Percentiles rank a stretch among this genome's conserved stretches.
Evolutionary conservation across 2,329 filamentous ascomycete genomes (phyloP).

Genomic region (Phialemoniopsis sp.): DNA sequence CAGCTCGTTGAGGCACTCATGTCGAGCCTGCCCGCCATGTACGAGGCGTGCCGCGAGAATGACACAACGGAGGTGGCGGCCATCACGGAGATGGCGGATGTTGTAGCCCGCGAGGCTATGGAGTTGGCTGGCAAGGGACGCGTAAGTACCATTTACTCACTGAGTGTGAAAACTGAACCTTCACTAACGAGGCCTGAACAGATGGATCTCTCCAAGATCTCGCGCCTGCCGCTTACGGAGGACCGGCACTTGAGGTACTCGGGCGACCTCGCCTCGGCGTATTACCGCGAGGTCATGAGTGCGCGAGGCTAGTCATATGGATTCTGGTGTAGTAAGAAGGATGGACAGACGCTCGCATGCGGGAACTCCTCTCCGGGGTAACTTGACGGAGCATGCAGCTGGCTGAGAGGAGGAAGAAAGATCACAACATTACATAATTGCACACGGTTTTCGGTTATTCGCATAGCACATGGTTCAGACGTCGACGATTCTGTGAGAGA

Average conservation of each 20-base stretch:
- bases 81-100: conserved; percentile 75
- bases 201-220: conserved; percentile 43
- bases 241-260: conserved; percentile 69
- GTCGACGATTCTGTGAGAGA: no score
- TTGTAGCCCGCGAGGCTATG: conserved; percentile 64
- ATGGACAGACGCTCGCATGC: no score
- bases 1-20: conserved; percentile 52
- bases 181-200: conserved; percentile 28
- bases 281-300: conserved; percentile 63
- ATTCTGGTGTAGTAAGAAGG: background rate
- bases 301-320: conserved; percentile 12
- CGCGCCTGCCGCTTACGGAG: conserved; percentile 64
- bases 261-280: conserved; percentile 63
- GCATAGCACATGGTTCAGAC: no score
- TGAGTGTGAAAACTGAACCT: conserved; percentile 6
- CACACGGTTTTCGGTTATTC: no score
- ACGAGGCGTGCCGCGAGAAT: conserved; percentile 30
- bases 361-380: no score
- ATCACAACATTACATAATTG: no score
- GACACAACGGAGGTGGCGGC: conserved; percentile 62
- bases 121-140: conserved; percentile 49
- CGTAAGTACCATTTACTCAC: conserved; percentile 33
- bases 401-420: no score
- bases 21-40: conserved; percentile 51
- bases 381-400: no score